A percentile compares a stretch with the other conserved stretches of the same genome.
These are phyloP conservation scores for Besnoitia besnoiti DNA, from an alignment of 169 alveolate species.

Conservation along the genomic window DNA sequence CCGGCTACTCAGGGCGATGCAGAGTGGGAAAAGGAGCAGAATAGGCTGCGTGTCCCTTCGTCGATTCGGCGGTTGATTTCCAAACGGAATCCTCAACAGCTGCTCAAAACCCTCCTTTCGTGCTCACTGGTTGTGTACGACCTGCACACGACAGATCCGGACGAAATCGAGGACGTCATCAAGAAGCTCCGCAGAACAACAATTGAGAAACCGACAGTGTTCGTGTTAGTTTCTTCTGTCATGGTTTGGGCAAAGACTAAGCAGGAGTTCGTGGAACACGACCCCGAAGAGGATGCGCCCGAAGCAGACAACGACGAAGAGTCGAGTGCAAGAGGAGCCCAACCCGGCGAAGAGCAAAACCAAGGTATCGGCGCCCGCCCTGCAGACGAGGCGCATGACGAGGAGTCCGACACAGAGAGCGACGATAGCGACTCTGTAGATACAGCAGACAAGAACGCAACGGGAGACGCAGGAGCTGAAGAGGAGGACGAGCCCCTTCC, in stretches of 20 bases:
- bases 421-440: conserved; percentile 15
- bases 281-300: conserved; percentile 44
- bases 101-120: conserved; percentile 52
- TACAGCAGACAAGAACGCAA: not conserved
- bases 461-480: not conserved
- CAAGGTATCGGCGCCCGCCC: not conserved
- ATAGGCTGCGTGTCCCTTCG: conserved; percentile 29
- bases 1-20: not conserved
- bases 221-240: conserved; percentile 84
- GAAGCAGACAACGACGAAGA: conserved; percentile 58
- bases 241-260: conserved; percentile 88
- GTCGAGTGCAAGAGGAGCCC: conserved; percentile 56
- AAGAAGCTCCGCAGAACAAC: conserved; percentile 68
- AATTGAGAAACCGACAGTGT: conserved; percentile 63
- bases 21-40: not conserved
- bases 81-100: conserved; percentile 41
- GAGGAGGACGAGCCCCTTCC: conserved; percentile 39
- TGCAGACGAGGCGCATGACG: not conserved
- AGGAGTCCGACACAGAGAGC: conserved; percentile 12
- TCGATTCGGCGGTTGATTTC: conserved; percentile 24
- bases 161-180: conserved; percentile 80
- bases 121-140: conserved; percentile 77
- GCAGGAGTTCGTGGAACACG: conserved; percentile 60
- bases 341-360: not conserved
- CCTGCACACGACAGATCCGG: conserved; percentile 78